Evolutionary conservation across 345 rosid genomes (phyloP), one percentile per base, ranked within the genome.

Genomic region (Abelmoschus esculentus): DNA sequence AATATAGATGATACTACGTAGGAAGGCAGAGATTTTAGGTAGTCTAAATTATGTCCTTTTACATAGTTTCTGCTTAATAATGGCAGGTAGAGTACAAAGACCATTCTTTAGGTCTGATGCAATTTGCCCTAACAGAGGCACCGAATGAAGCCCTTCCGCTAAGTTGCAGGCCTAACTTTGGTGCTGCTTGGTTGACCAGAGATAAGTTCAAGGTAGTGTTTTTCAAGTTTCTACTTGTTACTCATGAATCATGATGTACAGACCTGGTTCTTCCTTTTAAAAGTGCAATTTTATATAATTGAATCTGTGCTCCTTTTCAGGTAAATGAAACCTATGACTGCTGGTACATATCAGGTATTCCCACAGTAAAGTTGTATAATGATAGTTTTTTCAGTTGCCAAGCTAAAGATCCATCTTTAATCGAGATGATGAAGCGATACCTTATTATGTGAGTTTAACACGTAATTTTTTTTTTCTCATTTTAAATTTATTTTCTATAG

Each of bases 81-180:
- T 70, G 68, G 34, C 80, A 93, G 98, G 95, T 91, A 15, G 96
- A 93, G 71, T 93, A 89, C 76, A 78, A 61, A 76, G 96, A 93
- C 77, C 82, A 80, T 74, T 83, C 84, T 58, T 71, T 78, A 82
- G 95, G 93, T 49, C 88, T 83, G 78, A 84, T 73, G 31, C 73
- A 19, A 73, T 29, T 85, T 71, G 92, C 96, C 53, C 79, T 84
- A 46, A 81, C 97, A 66, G 98, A 93, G 84, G 90, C 97, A 77
- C 98, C 98, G 14, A 76, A 80, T 42, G 95, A 89, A 78, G 96
- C 93, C 12, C 98, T 93, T 82, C 98, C 98, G 67, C 79, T 80
- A 61, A 72, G 84, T 77, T 93, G 98, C 72, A 79, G 97, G 73
- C 96, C 98, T 75, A 81, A 80, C 83, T 93, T 89, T 71, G 87